Evolutionary conservation across 108 stramenopile species (phyloP).

Genomic region (Stephanodiscus minutulus): DNA sequence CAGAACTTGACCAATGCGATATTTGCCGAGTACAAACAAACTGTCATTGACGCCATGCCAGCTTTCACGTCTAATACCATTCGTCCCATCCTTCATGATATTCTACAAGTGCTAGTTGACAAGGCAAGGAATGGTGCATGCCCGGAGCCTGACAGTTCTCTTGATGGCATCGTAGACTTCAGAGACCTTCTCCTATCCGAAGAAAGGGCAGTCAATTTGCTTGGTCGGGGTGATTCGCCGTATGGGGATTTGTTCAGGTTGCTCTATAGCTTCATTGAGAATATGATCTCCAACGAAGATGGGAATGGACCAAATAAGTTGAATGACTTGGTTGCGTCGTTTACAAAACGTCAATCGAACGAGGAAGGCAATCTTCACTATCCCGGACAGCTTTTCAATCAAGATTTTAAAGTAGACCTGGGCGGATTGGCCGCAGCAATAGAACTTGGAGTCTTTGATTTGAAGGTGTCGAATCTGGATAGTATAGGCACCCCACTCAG

Average conservation of each 20-base stretch:
- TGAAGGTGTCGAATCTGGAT: constrained; percentile 60
- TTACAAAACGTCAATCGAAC: constrained; percentile 39
- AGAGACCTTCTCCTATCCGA: constrained; percentile 41
- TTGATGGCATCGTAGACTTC: constrained; percentile 40
- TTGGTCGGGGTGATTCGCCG: constrained; percentile 23
- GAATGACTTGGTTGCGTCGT: constrained; percentile 28
- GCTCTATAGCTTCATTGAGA: constrained; percentile 32
- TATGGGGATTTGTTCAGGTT: constrained; percentile 47
- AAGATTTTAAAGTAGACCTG: constrained; percentile 48
- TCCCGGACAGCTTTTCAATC: constrained; percentile 26
- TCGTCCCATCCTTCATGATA: constrained; percentile 40
- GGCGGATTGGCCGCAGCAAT: constrained; percentile 66
- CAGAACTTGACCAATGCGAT: constrained; percentile 32
- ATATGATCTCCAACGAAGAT: constrained; percentile 11
- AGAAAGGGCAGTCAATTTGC: constrained; percentile 20
- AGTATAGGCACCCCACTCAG: constrained; percentile 58
- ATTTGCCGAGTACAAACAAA: constrained; percentile 36
- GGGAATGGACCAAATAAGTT: constrained; percentile 33
- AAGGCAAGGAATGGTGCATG: constrained; percentile 29
- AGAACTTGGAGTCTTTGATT: constrained; percentile 52
- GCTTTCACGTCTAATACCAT: constrained; percentile 33
- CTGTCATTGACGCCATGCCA: constrained; percentile 38
- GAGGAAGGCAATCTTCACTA: constrained; percentile 29
- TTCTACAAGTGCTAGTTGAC: constrained; percentile 37
- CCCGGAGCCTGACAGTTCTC: constrained; percentile 17